These are phyloP conservation scores for Populus deltoides DNA, from an alignment of 345 rosid species.

Conservation along the genomic window DNA sequence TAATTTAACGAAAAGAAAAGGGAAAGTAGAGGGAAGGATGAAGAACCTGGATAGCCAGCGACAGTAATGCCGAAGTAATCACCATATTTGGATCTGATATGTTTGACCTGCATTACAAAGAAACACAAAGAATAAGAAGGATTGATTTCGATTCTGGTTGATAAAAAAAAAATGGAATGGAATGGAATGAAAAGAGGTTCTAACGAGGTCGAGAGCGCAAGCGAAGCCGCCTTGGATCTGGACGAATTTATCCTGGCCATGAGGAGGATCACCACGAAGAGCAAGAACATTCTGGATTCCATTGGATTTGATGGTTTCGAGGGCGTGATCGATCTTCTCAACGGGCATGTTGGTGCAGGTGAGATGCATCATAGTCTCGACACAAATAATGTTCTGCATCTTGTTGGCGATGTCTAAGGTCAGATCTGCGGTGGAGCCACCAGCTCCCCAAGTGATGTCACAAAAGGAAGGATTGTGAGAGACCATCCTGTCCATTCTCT, in stretches of 20 bases:
- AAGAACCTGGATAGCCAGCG: slow-evolving; percentile 94
- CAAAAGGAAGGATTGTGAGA: slow-evolving; percentile 84
- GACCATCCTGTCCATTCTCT: slow-evolving; percentile 94
- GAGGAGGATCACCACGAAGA: slow-evolving; percentile 98
- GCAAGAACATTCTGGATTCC: slow-evolving; percentile 98
- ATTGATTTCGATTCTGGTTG: background rate
- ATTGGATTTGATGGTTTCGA: slow-evolving; percentile 68
- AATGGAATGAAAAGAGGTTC: background rate
- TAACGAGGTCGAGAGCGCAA: slow-evolving; percentile 90
- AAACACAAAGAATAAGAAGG: background rate
- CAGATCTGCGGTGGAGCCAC: slow-evolving; percentile 95
- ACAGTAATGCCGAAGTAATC: slow-evolving; percentile 95
- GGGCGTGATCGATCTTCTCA: slow-evolving; percentile 90
- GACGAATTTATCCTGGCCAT: slow-evolving; percentile 93
- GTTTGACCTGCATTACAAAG: slow-evolving; percentile 55
- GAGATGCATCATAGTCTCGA: slow-evolving; percentile 99
- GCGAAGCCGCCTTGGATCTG: slow-evolving; percentile 92
- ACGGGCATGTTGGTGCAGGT: slow-evolving; percentile 99
- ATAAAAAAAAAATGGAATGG: background rate
- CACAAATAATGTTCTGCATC: slow-evolving; percentile 98
- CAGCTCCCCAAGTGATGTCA: slow-evolving; percentile 99
- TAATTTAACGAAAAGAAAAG: background rate
- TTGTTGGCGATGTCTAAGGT: slow-evolving; percentile 85
- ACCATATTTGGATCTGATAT: slow-evolving; percentile 65
- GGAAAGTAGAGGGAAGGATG: background rate